phyloP scores from a whole-genome alignment of 306 rosid species.

The Gastrolobium villosum region DNA sequence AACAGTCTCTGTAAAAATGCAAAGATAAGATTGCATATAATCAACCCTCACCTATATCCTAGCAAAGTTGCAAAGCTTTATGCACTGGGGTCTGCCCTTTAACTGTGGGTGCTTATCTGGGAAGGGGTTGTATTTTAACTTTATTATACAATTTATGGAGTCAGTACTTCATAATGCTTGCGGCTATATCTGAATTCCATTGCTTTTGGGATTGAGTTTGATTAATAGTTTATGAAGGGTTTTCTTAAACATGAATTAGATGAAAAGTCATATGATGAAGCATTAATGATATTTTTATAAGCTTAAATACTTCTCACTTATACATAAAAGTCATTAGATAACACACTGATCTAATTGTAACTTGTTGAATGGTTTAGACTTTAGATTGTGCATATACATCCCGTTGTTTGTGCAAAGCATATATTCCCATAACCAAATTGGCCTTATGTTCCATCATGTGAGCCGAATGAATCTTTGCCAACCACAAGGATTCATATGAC shows the following conservation, averaged over 20 bases:
- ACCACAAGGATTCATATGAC: background rate
- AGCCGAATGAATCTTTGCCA: background rate
- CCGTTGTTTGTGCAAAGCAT: background rate
- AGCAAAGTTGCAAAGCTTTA: too few species aligned
- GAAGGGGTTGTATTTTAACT: background rate
- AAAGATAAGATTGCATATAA: too few species aligned
- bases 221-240: conserved; percentile 2
- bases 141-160: background rate
- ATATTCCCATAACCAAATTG: background rate
- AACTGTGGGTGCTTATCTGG: background rate
- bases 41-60: too few species aligned
- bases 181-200: background rate
- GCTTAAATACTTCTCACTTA: background rate
- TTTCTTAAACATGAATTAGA: too few species aligned
- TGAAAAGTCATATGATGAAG: background rate
- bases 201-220: conserved; percentile 11
- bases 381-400: background rate
- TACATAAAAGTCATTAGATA: background rate
- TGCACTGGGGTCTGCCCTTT: too few species aligned
- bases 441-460: background rate
- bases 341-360: background rate
- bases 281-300: background rate
- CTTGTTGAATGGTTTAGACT: background rate
- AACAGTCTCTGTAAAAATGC: too few species aligned
- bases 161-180: background rate